A percentile compares a stretch with the other conserved stretches of the same genome.
Conservation (phyloP, 352 stramenopile species). For the Phytophthora hybrid region DNA sequence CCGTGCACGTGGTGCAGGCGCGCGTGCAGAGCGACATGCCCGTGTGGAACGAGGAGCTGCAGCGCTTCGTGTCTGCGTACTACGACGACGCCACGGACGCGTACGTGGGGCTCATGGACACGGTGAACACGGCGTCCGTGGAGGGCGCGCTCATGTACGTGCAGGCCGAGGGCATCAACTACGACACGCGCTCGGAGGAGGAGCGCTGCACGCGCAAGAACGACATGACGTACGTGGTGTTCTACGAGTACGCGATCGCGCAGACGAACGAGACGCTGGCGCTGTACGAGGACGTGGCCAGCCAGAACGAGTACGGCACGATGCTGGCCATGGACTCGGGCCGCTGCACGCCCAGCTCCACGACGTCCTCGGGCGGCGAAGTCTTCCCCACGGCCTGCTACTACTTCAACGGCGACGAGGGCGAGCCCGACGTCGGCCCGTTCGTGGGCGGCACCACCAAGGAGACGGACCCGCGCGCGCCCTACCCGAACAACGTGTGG, state of each 20-base stretch:
- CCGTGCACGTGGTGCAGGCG: conserved; percentile 77
- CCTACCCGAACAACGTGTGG: conserved; percentile 80
- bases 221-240: conserved; percentile 81
- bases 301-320: conserved; percentile 69
- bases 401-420: conserved; percentile 79
- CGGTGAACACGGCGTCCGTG: conserved; percentile 83
- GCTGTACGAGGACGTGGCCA: conserved; percentile 55
- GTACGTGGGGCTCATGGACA: conserved; percentile 78
- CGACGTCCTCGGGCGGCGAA: conserved; percentile 36
- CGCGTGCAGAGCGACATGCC: conserved; percentile 78
- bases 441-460: conserved; percentile 69
- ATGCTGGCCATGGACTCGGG: conserved; percentile 77
- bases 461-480: conserved; percentile 56
- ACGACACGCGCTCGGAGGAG: conserved; percentile 62
- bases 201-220: conserved; percentile 83
- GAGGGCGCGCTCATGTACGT: conserved; percentile 91
- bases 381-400: conserved; percentile 65
- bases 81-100: conserved; percentile 61
- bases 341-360: conserved; percentile 59
- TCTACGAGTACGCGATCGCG: conserved; percentile 81
- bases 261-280: conserved; percentile 85
- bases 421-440: conserved; percentile 67
- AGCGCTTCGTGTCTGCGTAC: conserved; percentile 70
- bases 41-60: conserved; percentile 54
- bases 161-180: conserved; percentile 88